A percentile compares a stretch with the other conserved stretches of the same genome.
Evolutionary conservation across 2,329 filamentous ascomycete genomes (phyloP).

Genomic region (Didymella arachidicola): DNA sequence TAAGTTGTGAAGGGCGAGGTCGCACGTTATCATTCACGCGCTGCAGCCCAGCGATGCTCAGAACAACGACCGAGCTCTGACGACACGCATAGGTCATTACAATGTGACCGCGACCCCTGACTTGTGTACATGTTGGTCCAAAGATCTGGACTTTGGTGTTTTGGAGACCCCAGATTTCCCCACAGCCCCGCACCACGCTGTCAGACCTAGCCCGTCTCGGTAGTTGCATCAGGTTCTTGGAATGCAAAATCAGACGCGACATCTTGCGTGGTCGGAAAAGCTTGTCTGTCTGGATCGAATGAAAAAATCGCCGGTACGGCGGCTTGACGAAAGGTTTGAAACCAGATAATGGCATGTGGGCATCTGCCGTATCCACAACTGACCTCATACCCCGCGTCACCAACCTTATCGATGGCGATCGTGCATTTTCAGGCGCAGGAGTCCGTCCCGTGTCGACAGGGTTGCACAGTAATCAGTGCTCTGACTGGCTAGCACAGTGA

Average conservation of each 20-base stretch:
- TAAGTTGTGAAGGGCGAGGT: background rate
- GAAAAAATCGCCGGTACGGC: conserved; percentile 4
- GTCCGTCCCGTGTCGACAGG: background rate
- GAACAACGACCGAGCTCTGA: conserved; percentile 15
- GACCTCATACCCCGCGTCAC: conserved; percentile 11
- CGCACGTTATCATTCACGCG: background rate
- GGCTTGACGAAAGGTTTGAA: background rate
- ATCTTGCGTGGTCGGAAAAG: background rate
- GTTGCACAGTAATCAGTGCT: background rate
- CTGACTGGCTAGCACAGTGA: conserved; percentile 2
- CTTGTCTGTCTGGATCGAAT: conserved; percentile 8
- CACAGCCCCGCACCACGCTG: conserved; percentile 16
- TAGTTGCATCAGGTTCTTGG: conserved; percentile 17
- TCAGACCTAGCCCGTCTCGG: conserved; percentile 5
- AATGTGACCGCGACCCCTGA: conserved; percentile 1
- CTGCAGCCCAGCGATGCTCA: background rate
- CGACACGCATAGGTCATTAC: background rate
- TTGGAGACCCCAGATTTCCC: conserved; percentile 14
- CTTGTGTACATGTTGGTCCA: background rate
- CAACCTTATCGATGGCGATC: background rate
- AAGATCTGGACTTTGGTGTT: conserved; percentile 7
- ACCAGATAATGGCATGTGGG: background rate
- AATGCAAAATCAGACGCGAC: conserved; percentile 6
- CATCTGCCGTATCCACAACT: conserved; percentile 17
- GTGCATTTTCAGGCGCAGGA: background rate